Evolutionary conservation across 1,284 basidiomycete genomes (phyloP), one percentile per base, ranked within the genome.

Genomic region (Ustilago cynodontis): DNA sequence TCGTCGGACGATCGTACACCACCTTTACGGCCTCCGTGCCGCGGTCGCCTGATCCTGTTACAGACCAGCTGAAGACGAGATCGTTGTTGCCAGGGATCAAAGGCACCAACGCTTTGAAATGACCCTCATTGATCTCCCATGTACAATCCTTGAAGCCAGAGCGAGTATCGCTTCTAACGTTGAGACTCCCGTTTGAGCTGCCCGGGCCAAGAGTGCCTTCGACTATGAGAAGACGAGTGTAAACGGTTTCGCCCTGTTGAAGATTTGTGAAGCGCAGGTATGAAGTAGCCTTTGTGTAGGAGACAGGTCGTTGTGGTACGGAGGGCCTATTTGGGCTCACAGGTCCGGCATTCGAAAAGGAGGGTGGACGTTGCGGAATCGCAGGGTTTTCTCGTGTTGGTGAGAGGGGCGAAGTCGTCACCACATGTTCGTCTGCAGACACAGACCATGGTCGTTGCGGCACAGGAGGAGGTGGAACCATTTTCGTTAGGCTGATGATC

Each of bases 51-150:
- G 59, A 47, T 6, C 26, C 59, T 8, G 28, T 10, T 35, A 53
- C 26, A 13, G 14, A 35, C 50, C 54, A 72, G 35, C 26, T 35
- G 37, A 77, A 73, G 1, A 31, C 22, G n/a, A 77, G 39, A 6
- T 59, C 39, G 51, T 77, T 76, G 0, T n/a, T n/a, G 0, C 77
- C 77, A 7, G 45, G 52, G 14, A 39, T 51, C 18, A 79, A 65
- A 18, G 68, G 69, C 1, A 77, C 65, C 2, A 79, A 54, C 14
- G 77, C 77, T 54, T 79, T 79, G 63, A 73, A 77, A 29, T 54
- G 61, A 28, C 65, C 63, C 13, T 54, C 49, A 22, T 78, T 76
- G 43, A 78, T 57, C 52, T 78, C 68, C 77, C 77, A 78, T 2
- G 22, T 45, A 18, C 59, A 39, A 9, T 31, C 8, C 26, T 59